These are phyloP conservation scores for Mycotypha africana DNA, from an alignment of 371 early-diverging fungal species.

Conservation along the genomic window DNA sequence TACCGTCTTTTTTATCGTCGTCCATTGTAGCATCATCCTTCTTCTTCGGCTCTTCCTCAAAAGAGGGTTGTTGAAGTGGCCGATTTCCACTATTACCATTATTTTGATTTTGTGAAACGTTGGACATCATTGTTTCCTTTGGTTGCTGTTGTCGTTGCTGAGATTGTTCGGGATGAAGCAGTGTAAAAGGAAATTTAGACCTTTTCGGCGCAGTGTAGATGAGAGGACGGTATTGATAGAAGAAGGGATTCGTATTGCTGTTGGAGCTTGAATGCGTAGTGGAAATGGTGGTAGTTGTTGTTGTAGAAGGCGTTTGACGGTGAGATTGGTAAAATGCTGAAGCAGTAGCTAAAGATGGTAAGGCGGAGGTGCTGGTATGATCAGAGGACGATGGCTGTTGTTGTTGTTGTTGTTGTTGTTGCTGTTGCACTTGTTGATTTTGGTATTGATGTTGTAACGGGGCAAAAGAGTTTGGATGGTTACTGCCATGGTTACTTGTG, in stretches of 20 bases:
- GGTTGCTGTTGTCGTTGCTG: slow-evolving; percentile 7
- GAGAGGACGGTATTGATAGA: slow-evolving; percentile 31
- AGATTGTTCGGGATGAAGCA: slow-evolving; percentile 24
- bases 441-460: too few relatives aligned
- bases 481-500: too few relatives aligned
- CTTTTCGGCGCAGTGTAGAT: slow-evolving; percentile 13
- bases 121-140: too few relatives aligned
- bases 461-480: too few relatives aligned
- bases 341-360: too few relatives aligned
- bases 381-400: too few relatives aligned
- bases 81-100: slow-evolving; percentile 6
- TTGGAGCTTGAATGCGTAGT: background rate
- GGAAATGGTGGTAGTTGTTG: background rate
- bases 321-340: too few relatives aligned
- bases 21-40: slow-evolving; percentile 1
- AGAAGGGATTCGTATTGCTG: slow-evolving; percentile 1
- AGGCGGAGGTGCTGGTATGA: too few relatives aligned
- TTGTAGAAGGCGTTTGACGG: background rate
- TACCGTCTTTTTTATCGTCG: slow-evolving; percentile 1
- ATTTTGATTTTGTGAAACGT: slow-evolving; percentile 10
- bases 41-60: slow-evolving; percentile 7
- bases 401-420: slow-evolving; percentile 1
- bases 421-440: background rate
- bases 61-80: too few relatives aligned
- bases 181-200: slow-evolving; percentile 19